Evolutionary conservation across 1,139 yeast species (phyloP), one percentile per base, ranked within the genome.

Genomic region (Lodderomyces oxycetoniae): DNA sequence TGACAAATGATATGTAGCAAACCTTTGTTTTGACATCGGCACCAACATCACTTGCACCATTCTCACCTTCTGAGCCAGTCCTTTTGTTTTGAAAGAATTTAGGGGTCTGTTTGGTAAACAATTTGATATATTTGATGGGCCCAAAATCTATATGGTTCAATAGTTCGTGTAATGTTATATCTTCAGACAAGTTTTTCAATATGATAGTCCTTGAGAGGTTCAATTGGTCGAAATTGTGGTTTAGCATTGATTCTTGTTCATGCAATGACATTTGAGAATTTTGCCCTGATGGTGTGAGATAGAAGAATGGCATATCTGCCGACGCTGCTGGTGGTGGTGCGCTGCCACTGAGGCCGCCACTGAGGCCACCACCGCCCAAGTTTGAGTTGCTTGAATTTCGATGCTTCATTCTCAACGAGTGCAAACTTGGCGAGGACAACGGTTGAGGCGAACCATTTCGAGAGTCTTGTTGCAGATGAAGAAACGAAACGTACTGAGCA

Each of bases 101-200:
- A 10, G 63, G 62, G 55, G 6, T 24, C 12, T 24, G 26, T 30
- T 53, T 58, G 8, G 60, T 42, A 43, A 59, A 56, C 52, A 66
- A 50, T 38, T 60, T 62, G 40, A 67, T 57, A 44, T 59, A 61
- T 46, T 68, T 74, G 25, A 68, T 64, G 3, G 74, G 74, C 3
- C 74, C 74, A 41, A 48, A 54, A 36, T 66, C 69, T 27, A 68
- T 53, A 15, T 51, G 47, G 39, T 62, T 49, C 30, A 68, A 50
- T 17, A 68, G 49, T 19, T 63, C 59, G 31, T 51, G 47, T 29
- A 67, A 45, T 1, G 59, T 32, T 23, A 66, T 42, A 17, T 51
- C 53, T 15, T 50, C 46, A 31, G 49, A 44, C 30, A 68, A 46
- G 41, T 66, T 57, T 34, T 50, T 56, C 28, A 68, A 44, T 7